Base-by-base conservation (phyloP, 768 basidiomycete species). In the Wakefieldia striispora region DNA sequence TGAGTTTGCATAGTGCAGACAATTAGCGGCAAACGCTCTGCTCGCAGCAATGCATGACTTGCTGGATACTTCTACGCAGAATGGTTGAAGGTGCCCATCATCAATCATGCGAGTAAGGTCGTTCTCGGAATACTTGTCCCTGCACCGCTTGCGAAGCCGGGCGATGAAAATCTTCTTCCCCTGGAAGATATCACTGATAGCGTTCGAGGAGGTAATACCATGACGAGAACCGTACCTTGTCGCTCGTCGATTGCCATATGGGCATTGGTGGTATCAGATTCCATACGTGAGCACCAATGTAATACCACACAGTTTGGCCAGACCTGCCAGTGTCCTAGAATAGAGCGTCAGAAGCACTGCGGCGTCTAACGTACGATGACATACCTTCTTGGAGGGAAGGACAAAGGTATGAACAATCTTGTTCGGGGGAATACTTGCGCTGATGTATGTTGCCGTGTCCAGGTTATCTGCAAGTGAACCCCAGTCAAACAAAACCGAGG, bases 401-500 rank as follows among this genome's bases (percentile, higher is more conserved):
- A 72, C 70, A 57, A 83, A 83, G 0, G 78, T 78, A 45, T 84
- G 79, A 43, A 83, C 67, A 4, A 69, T 56, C 1, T 55, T 42
- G 20, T 60, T 61, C 39, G 27, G 52, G 4, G 52, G 51, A n/a
- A 59, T 50, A 11, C 40, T 51, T 0, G 49, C 24, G 37, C 59
- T 62, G 49, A 79, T 71, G 38, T 76, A 76, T 1, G 55, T 45
- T 24, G 54, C 49, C 3, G 75, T 61, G 1, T 50, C 59, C 33
- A 63, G 57, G 37, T 77, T 77, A 24, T 61, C 67, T 14, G 56
- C 43, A 8, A 50, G 49, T 5, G 62, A 61, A 17, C 77, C 76
- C 81, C 82, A 85, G 53, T 82, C 80, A 36, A 84, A 68, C 21
- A 83, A 51, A 53, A 77, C 74, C 6, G 78, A 73, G 2, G 57